Percentiles rank a stretch among this genome's conserved stretches.
phyloP scores from a whole-genome alignment of 352 stramenopile species.

The Achlya hypogyna region DNA sequence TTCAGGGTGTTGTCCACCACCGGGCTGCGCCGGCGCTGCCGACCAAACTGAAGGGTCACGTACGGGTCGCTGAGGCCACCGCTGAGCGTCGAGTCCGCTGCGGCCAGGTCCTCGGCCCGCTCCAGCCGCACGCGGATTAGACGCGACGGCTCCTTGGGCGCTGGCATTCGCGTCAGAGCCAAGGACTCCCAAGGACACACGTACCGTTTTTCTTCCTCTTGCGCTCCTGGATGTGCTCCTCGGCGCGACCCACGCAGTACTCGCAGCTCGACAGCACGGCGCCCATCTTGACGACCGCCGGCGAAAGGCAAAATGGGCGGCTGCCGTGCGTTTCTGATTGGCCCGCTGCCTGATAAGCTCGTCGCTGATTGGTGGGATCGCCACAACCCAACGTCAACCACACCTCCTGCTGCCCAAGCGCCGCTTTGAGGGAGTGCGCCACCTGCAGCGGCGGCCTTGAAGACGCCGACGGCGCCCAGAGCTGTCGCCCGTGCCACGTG shows the following conservation, averaged over 20 bases:
- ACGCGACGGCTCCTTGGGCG: not conserved
- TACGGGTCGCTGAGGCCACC: slow-evolving; percentile 16
- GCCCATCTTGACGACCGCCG: not conserved
- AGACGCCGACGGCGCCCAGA: no score
- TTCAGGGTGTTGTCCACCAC: slow-evolving; percentile 15
- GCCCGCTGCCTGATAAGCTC: no score
- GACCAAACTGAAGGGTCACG: slow-evolving; percentile 16
- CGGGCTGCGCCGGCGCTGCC: slow-evolving; percentile 7
- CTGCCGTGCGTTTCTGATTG: no score
- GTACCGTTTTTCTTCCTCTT: not conserved
- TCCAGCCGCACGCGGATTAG: slow-evolving; percentile 16
- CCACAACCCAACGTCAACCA: not conserved
- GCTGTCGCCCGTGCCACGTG: no score
- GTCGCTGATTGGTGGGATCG: not conserved
- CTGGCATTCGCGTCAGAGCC: no score
- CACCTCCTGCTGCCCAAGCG: not conserved
- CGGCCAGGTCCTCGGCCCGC: not conserved
- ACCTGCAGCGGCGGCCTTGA: no score
- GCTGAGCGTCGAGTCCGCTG: not conserved
- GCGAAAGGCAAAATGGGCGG: not conserved
- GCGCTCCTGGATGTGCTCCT: not conserved
- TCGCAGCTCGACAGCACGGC: not conserved
- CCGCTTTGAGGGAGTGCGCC: not conserved
- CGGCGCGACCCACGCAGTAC: not conserved
- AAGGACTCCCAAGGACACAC: no score